Evolutionary conservation across 164 flowering plant species (phyloP).

Genomic region (Brasenia schreberi): DNA sequence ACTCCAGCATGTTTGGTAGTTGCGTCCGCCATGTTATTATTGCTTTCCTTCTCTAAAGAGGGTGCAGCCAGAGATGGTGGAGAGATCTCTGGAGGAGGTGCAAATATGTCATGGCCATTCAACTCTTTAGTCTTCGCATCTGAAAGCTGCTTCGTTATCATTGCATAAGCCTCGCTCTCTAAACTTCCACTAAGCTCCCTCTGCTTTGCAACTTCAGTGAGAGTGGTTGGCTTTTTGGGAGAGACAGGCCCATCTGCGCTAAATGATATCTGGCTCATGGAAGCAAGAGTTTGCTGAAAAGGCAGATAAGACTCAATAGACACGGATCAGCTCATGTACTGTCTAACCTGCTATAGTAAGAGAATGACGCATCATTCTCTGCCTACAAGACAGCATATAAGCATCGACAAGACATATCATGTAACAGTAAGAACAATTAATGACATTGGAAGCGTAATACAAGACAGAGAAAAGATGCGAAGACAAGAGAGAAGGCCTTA

Average conservation of each 20-base stretch:
- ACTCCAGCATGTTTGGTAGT: constrained; percentile 34
- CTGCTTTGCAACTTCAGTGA: constrained; percentile 90
- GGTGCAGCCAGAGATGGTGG: constrained; percentile 44
- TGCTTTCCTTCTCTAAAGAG: constrained; percentile 35
- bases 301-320: not conserved
- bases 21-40: constrained; percentile 52
- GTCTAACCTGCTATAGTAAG: not conserved
- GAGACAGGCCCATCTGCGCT: constrained; percentile 58
- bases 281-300: constrained; percentile 63
- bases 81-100: constrained; percentile 69
- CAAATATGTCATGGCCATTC: constrained; percentile 88
- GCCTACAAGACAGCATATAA: too few species aligned
- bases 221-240: constrained; percentile 64
- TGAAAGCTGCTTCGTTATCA: constrained; percentile 61
- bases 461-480: too few species aligned
- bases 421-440: too few species aligned
- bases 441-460: too few species aligned
- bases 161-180: constrained; percentile 53
- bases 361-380: not conserved
- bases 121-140: constrained; percentile 85
- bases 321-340: not conserved
- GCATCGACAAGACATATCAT: too few species aligned
- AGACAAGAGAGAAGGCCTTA: too few species aligned
- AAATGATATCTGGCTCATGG: constrained; percentile 90
- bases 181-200: constrained; percentile 84